Evolutionary conservation across 2,329 filamentous ascomycete genomes (phyloP), one percentile per base, ranked within the genome.

Genomic region (Aspergillus fijiensis): DNA sequence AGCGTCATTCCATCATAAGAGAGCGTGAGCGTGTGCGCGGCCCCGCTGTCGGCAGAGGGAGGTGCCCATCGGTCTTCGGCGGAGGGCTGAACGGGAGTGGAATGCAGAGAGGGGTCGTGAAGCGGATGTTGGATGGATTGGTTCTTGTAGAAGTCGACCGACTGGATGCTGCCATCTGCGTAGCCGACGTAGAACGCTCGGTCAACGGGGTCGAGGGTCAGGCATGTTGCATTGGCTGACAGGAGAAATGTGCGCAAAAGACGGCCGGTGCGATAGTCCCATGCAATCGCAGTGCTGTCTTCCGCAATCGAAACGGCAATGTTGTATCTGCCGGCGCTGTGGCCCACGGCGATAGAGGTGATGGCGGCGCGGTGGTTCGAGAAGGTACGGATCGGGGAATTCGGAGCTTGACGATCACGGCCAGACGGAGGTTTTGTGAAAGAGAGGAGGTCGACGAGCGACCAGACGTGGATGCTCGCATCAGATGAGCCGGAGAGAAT

Each of bases 391-490:
- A 92, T 80, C 2, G 94, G 93, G 67, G 92, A 87, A 60, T 81
- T 77, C 77, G 85, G 70, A 25, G 74, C 69, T 49, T 75, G 71
- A 55, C 72, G 73, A 52, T 72, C 71, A 14, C 77, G 75, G 51
- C 78, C 76, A n/a, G 75, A 66, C 19, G 74, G 72, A 19, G 77
- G 70, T 51, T 75, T 74, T 3, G 80, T 78, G 70, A 88, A 87
- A 4, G 85, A 86, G 2, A 97, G 82, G 11, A 98, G 84, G 25
- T 84, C 83, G 3, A 89, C 82, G 55, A 97, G 77, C 1, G 91
- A 91, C 95, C 95, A 99, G 61, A 98, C 89, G 76, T 96, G 91
- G 63, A 97, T 84, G 74, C 91, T 96, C 55, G 92, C 90, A 79
- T 99, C 95, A 67, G 76, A 66, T 14, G 79, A 80, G 48, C 78